Base-by-base conservation (phyloP, 2,329 filamentous ascomycete species). In the Alternaria infectoria region DNA sequence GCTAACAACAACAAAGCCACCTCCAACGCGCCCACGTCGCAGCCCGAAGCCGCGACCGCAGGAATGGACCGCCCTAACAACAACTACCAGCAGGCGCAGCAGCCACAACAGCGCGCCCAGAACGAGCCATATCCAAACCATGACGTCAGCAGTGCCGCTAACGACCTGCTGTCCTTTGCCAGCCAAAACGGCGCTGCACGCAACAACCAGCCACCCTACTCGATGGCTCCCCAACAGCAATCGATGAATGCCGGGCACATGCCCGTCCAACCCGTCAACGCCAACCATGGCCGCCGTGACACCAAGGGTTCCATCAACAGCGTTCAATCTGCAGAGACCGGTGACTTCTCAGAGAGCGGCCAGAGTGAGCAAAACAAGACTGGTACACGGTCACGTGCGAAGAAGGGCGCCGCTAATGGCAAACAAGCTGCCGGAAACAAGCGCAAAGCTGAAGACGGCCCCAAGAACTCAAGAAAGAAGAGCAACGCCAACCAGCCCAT, bases 81-180 rank as follows among this genome's bases (percentile, higher is more conserved):
- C 74, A 87, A 87, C 59, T 79, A 76, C 65, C 79, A 82, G 72
- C 81, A 86, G 11, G 77, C 84, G 25, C 71, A 72, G 44, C 70
- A 74, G 30, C 74, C 72, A 57, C 73, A 76, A 61, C 75, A 79
- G 64, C 79, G 80, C 59, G 73, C 80, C 28, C 80, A 78, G 58
- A 81, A 81, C 61, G 91, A 92, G 57, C 87, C 90, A 5, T 96
- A 93, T 75, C 91, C 94, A 62, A 92, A 93, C 45, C 93, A 97
- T 80, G 95, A 97, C 75, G 89, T 89, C 57, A 97, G 95, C 73
- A 95, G 97, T 82, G 96, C 95, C 46, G 96, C 95, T 55, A 98
- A 97, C 77, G 94, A 96, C 28, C 85, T 99, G 1, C 96, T 93
- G 73, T 91, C 97, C 87, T 86, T 99, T 62, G 94, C 96, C 54